Conservation (phyloP, 192 early-diverging fungal species). For the Borealophlyctis nickersoniae region DNA sequence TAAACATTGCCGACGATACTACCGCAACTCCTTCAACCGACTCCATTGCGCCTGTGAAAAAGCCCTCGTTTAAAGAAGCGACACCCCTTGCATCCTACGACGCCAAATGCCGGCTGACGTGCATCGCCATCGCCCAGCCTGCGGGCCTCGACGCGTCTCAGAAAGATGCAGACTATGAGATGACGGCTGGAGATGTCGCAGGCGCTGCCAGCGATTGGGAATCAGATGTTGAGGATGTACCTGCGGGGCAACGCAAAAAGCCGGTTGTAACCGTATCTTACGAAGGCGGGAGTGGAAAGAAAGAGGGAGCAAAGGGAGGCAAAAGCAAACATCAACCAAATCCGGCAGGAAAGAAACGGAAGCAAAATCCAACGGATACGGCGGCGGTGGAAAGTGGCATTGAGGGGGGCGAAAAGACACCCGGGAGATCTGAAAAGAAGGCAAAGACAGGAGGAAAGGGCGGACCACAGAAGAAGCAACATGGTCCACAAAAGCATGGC, state of each 20-base stretch:
- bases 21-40: conserved; percentile 5
- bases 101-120: conserved; percentile 45
- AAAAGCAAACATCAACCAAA: too few relatives aligned
- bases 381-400: too few relatives aligned
- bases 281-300: conserved; percentile 7
- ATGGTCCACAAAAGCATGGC: too few relatives aligned
- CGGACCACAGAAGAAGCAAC: too few relatives aligned
- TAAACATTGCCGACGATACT: too few relatives aligned
- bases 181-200: not conserved
- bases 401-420: too few relatives aligned
- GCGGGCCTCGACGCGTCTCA: not conserved
- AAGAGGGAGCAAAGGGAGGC: not conserved
- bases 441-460: too few relatives aligned
- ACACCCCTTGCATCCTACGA: conserved; percentile 37
- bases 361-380: too few relatives aligned
- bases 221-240: conserved; percentile 2
- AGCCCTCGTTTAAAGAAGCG: conserved; percentile 1
- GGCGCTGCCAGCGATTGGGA: conserved; percentile 6
- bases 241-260: conserved; percentile 7
- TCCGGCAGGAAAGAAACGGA: not conserved
- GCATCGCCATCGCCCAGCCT: conserved; percentile 25
- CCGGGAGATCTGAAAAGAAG: too few relatives aligned
- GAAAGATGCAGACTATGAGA: not conserved
- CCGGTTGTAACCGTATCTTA: conserved; percentile 13
- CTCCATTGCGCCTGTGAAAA: not conserved